Evolutionary conservation across 768 basidiomycete species (phyloP).

Genomic region (Podaxis sp.): DNA sequence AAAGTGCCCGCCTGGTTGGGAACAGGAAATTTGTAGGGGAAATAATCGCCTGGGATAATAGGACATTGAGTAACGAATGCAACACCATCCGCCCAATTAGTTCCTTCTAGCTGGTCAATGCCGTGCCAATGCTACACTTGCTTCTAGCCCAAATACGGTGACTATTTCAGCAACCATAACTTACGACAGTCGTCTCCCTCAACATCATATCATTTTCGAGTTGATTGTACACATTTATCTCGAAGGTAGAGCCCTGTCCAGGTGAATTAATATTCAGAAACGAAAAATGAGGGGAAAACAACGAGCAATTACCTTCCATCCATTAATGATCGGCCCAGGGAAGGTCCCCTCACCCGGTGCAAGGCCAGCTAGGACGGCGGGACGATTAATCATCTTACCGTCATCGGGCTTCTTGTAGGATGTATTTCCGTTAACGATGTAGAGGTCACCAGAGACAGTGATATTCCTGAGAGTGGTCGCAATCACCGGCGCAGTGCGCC

Average conservation of each 20-base stretch:
- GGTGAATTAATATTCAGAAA: background rate
- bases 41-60: constrained; percentile 36
- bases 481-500: background rate
- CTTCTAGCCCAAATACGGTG: background rate
- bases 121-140: constrained; percentile 45
- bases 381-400: background rate
- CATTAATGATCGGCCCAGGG: constrained; percentile 27
- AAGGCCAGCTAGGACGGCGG: constrained; percentile 13
- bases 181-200: constrained; percentile 47
- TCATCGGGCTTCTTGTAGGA: background rate
- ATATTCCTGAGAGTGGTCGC: background rate
- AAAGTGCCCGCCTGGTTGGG: constrained; percentile 42
- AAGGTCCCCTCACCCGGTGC: constrained; percentile 3
- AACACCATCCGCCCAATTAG: constrained; percentile 40
- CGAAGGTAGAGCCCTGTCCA: constrained; percentile 36
- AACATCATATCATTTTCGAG: constrained; percentile 49
- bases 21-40: constrained; percentile 36
- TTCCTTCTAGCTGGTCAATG: constrained; percentile 31
- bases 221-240: constrained; percentile 44
- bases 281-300: background rate
- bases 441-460: background rate
- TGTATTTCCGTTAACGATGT: background rate
- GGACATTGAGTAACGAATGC: constrained; percentile 42
- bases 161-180: constrained; percentile 15
- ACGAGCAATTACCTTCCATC: constrained; percentile 22